These are phyloP conservation scores for Basidiobolus heterosporus DNA, from an alignment of 371 early-diverging fungal species.

Conservation along the genomic window DNA sequence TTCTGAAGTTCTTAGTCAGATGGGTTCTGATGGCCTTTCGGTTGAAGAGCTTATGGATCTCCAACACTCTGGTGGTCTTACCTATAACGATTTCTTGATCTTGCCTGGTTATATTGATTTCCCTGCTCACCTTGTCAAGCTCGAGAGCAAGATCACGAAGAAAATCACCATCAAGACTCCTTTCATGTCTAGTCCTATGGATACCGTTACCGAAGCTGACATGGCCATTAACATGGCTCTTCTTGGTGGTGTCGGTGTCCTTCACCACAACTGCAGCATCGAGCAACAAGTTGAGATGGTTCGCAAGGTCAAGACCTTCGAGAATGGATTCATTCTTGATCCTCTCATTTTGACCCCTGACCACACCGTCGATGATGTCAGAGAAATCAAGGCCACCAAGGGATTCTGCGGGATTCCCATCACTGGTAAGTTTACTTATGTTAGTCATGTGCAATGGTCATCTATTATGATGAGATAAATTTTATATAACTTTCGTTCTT, in stretches of 20 bases:
- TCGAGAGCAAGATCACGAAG: constrained; percentile 73
- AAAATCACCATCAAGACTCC: constrained; percentile 79
- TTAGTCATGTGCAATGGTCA: background rate
- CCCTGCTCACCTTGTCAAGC: constrained; percentile 54
- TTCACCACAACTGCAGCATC: constrained; percentile 90
- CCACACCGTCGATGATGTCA: constrained; percentile 74
- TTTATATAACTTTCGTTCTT: constrained; percentile 23
- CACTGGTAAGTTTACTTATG: constrained; percentile 43
- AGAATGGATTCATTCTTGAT: constrained; percentile 94
- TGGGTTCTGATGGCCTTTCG: constrained; percentile 53
- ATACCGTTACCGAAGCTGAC: constrained; percentile 90
- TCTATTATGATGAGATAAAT: constrained; percentile 7
- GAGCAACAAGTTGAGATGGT: constrained; percentile 95
- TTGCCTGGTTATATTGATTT: constrained; percentile 92
- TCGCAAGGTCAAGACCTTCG: constrained; percentile 90
- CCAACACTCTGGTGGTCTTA: constrained; percentile 64
- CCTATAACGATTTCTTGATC: constrained; percentile 94
- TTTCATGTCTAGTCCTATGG: constrained; percentile 90
- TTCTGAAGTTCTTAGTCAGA: constrained; percentile 15
- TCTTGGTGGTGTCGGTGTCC: constrained; percentile 89
- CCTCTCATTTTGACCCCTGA: constrained; percentile 72
- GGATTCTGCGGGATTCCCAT: constrained; percentile 96
- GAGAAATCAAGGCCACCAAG: constrained; percentile 60
- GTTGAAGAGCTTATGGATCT: constrained; percentile 57
- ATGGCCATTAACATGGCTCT: constrained; percentile 96